These are phyloP conservation scores for Microthyrium microscopicum DNA, from an alignment of 2,329 filamentous ascomycete genomes.

Conservation along the genomic window DNA sequence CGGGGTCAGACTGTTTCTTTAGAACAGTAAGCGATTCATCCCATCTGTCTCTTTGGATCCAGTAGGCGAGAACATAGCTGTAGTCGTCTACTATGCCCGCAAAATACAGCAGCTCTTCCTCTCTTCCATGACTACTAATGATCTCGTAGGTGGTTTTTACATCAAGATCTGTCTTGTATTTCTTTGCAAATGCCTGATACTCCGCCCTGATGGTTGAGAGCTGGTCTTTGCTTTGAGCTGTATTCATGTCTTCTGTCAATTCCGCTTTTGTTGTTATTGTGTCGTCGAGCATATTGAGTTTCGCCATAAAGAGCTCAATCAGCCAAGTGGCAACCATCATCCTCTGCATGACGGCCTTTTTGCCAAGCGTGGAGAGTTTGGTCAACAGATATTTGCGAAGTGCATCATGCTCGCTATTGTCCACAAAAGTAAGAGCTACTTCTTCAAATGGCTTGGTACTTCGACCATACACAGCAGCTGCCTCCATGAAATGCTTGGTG, in stretches of 20 bases:
- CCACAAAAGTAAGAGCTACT: constrained; percentile 79
- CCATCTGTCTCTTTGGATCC: constrained; percentile 94
- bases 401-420: constrained; percentile 78
- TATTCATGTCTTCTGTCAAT: constrained; percentile 52
- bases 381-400: constrained; percentile 76
- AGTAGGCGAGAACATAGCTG: constrained; percentile 89
- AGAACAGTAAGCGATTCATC: constrained; percentile 69
- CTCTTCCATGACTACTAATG: constrained; percentile 85
- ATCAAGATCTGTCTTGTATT: constrained; percentile 76
- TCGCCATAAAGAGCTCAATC: constrained; percentile 91
- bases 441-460: constrained; percentile 97
- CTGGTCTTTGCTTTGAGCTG: constrained; percentile 54
- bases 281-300: constrained; percentile 86
- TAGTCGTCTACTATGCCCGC: constrained; percentile 80
- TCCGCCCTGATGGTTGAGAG: constrained; percentile 56
- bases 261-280: constrained; percentile 82
- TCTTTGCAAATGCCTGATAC: constrained; percentile 74
- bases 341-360: constrained; percentile 74
- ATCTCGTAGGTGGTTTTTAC: constrained; percentile 88
- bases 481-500: constrained; percentile 70
- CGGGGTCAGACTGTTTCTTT: constrained; percentile 80
- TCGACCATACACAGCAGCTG: constrained; percentile 78
- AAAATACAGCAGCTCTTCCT: constrained; percentile 83
- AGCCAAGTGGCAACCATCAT: constrained; percentile 94
- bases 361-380: constrained; percentile 69